Conservation (phyloP, 768 basidiomycete genomes). For the Leccinellum luteum region DNA sequence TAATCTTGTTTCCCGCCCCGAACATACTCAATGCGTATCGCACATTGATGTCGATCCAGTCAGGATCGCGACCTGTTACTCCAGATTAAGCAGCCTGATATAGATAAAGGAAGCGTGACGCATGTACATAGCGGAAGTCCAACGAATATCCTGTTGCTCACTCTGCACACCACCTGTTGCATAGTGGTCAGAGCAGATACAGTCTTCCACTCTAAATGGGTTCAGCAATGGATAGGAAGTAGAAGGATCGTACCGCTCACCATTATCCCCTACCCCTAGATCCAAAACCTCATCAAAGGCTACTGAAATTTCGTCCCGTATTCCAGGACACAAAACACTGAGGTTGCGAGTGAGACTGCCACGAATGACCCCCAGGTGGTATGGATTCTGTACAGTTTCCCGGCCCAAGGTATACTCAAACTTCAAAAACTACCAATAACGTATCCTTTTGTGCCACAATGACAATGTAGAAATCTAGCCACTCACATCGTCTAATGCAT, state of each 20-base stretch:
- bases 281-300: too few species aligned
- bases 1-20: background rate
- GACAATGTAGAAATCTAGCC: too few species aligned
- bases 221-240: background rate
- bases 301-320: too few species aligned
- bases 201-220: background rate
- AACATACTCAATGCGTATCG: background rate
- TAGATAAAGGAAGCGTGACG: background rate
- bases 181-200: background rate
- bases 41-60: background rate
- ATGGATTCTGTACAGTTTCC: too few species aligned
- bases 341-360: too few species aligned
- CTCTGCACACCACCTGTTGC: background rate
- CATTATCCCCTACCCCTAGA: background rate
- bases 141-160: background rate
- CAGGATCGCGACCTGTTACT: background rate
- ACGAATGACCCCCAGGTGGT: too few species aligned
- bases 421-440: too few species aligned
- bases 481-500: too few species aligned
- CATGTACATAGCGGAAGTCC: background rate
- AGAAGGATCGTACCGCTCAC: background rate
- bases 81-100: background rate
- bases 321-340: too few species aligned
- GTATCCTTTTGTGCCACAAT: too few species aligned
- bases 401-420: too few species aligned